Evolutionary conservation across 768 basidiomycete species (phyloP), one percentile per base, ranked within the genome.

Genomic region (Neoboletus subvelutipes): DNA sequence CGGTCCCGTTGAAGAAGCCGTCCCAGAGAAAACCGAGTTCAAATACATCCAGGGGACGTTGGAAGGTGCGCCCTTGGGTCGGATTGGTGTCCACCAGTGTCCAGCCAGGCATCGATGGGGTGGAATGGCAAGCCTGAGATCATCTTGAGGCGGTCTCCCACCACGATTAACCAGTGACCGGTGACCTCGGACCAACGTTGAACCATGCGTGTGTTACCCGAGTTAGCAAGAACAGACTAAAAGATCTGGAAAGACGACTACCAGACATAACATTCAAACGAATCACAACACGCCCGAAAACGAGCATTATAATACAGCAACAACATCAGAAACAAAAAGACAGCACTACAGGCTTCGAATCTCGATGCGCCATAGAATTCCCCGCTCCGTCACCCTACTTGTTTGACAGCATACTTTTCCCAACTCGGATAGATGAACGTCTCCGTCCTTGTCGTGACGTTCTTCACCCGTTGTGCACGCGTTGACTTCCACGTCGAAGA

Each of bases 321-420:
- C 48, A n/a, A 7, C 11, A 26, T 33, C 24, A 33, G 6, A 37
- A n/a, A 8, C 10, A 15, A 31, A 47, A 42, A 24, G 20, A 41
- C 20, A 10, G 24, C 33, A n/a, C n/a, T n/a, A n/a, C n/a, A 42
- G 7, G 22, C 18, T 5, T 55, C 15, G 15, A 3, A 9, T 11
- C 24, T 11, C 10, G 39, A 20, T 13, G 41, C 13, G 2, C 24
- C 45, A 41, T 28, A 28, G 8, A 11, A n/a, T 20, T 5, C 2
- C 31, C 18, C 4, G 11, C 31, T 20, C 18, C 13, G 15, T 64
- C 53, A 68, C n/a, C 51, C 62, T 1, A 68, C 69, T 36, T 69
- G 74, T 61, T 77, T 78, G 39, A 87, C 77, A 40, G 78, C 66
- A 67, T 88, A 87, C 56, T 83, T 75, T 67, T 88, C 85, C 86